These are phyloP conservation scores for Apiospora phragmitis DNA, from an alignment of 2,329 filamentous ascomycete species.

Conservation along the genomic window DNA sequence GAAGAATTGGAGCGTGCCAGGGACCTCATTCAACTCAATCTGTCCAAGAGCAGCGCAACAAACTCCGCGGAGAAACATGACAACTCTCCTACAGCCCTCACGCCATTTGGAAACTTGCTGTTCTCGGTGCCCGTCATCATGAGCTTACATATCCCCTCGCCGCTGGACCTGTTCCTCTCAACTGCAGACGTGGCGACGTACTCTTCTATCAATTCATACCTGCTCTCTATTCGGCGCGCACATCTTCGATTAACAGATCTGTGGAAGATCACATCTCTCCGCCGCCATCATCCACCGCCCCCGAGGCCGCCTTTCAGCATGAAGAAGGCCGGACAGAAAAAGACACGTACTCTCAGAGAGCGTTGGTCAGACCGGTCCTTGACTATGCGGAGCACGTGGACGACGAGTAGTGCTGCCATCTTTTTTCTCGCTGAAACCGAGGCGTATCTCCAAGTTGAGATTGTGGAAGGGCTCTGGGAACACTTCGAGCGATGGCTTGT, in stretches of 20 bases:
- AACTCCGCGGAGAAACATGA: constrained; percentile 11
- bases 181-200: constrained; percentile 76
- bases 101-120: constrained; percentile 75
- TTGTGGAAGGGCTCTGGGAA: constrained; percentile 79
- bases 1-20: constrained; percentile 82
- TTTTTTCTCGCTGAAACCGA: constrained; percentile 89
- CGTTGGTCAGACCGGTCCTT: constrained; percentile 63
- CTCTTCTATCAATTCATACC: constrained; percentile 81
- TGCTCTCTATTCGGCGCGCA: constrained; percentile 81
- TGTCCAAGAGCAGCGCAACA: constrained; percentile 48
- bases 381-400: constrained; percentile 83
- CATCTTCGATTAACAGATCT: constrained; percentile 82
- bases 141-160: constrained; percentile 71
- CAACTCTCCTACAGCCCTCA: neutral
- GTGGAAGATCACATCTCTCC: constrained; percentile 81
- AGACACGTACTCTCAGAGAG: constrained; percentile 61
- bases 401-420: constrained; percentile 80
- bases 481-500: constrained; percentile 77
- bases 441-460: constrained; percentile 85
- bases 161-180: constrained; percentile 84
- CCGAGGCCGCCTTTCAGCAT: constrained; percentile 64
- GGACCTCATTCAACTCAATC: constrained; percentile 69
- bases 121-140: constrained; percentile 76
- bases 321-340: constrained; percentile 58
- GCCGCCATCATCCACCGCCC: constrained; percentile 75